phyloP scores from a whole-genome alignment of 106 monocot species.

The Acorus calamus region DNA sequence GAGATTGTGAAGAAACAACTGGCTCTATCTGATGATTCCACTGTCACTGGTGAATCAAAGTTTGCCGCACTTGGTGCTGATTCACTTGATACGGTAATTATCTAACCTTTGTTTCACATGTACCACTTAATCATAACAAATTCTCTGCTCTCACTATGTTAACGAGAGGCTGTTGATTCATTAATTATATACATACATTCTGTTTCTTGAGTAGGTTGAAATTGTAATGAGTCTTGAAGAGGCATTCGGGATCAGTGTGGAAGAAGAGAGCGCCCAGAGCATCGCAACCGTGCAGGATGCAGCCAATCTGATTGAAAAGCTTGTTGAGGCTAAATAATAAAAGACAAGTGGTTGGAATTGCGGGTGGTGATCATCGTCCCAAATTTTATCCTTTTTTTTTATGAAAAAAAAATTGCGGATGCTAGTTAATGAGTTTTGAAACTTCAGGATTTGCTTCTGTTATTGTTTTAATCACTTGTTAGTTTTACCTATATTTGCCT shows the following conservation, averaged over 20 bases:
- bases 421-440: too few relatives aligned
- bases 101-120: not conserved
- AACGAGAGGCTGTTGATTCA: not conserved
- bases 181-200: not conserved
- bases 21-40: conserved; percentile 31
- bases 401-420: too few relatives aligned
- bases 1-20: conserved; percentile 54
- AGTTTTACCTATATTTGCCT: too few relatives aligned
- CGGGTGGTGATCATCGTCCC: too few relatives aligned
- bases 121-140: not conserved
- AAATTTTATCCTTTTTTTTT: too few relatives aligned
- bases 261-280: conserved; percentile 39
- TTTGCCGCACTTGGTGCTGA: conserved; percentile 53
- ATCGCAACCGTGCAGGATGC: conserved; percentile 52
- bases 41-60: conserved; percentile 37
- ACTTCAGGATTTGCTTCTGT: too few relatives aligned
- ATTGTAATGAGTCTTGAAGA: conserved; percentile 63
- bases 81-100: conserved; percentile 41
- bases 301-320: conserved; percentile 44
- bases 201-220: conserved; percentile 29
- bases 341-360: too few relatives aligned
- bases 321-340: conserved; percentile 1
- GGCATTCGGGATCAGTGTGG: conserved; percentile 43
- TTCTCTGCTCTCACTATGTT: conserved; percentile 1
- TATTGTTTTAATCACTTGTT: too few relatives aligned